These are phyloP conservation scores for Pseudogymnoascus pannorum DNA, from an alignment of 2,329 filamentous ascomycete genomes.

Conservation along the genomic window DNA sequence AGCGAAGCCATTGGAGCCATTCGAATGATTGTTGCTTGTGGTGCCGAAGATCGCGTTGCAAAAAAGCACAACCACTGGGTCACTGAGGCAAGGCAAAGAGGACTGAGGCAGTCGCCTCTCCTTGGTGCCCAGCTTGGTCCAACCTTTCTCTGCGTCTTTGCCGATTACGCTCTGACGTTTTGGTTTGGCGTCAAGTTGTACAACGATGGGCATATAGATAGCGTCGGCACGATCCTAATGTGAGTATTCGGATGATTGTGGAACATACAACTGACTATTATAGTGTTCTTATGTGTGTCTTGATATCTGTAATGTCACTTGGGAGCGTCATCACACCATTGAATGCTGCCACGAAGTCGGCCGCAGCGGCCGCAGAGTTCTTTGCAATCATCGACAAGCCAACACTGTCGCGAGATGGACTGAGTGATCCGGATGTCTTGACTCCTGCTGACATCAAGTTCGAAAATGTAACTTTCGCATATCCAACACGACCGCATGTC, in stretches of 20 bases:
- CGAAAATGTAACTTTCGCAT: slow-evolving; percentile 61
- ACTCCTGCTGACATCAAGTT: slow-evolving; percentile 51
- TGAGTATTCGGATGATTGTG: slow-evolving; percentile 28
- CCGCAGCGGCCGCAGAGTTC: slow-evolving; percentile 32
- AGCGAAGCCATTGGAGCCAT: slow-evolving; percentile 54
- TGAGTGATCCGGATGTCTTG: slow-evolving; percentile 43
- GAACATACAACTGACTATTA: background rate
- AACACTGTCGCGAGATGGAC: slow-evolving; percentile 32
- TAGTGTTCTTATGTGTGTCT: slow-evolving; percentile 41
- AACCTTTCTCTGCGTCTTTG: slow-evolving; percentile 33
- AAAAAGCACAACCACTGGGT: slow-evolving; percentile 49
- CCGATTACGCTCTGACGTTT: slow-evolving; percentile 50
- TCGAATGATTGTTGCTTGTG: slow-evolving; percentile 56
- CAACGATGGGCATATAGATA: slow-evolving; percentile 38
- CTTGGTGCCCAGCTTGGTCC: slow-evolving; percentile 46
- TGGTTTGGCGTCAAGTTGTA: slow-evolving; percentile 54
- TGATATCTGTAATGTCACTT: slow-evolving; percentile 50
- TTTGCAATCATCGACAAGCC: slow-evolving; percentile 32
- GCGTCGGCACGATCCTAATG: slow-evolving; percentile 49
- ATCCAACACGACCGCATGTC: slow-evolving; percentile 58
- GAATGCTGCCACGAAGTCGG: slow-evolving; percentile 39
- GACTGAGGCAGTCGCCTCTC: slow-evolving; percentile 43
- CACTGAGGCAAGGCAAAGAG: slow-evolving; percentile 44
- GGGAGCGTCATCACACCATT: slow-evolving; percentile 51
- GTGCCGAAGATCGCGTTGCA: slow-evolving; percentile 48